These are phyloP conservation scores for Trichophyton mentagrophytes DNA, from an alignment of 2,329 filamentous ascomycete species.

Conservation along the genomic window DNA sequence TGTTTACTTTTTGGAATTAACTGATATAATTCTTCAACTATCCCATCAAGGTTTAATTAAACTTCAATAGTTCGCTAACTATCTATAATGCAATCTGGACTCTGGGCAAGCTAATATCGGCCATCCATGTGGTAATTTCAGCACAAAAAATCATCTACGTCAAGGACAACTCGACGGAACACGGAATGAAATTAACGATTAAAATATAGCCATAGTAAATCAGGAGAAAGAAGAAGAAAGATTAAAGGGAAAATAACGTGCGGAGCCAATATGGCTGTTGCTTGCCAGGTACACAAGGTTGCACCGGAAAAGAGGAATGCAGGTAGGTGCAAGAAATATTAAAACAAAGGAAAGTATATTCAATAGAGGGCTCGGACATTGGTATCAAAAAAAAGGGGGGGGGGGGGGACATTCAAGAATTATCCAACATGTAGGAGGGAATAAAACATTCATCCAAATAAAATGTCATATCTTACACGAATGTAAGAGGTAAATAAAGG, in stretches of 20 bases:
- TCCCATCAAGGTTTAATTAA: no score
- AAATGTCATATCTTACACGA: slow-evolving; percentile 1
- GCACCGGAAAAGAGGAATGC: background rate
- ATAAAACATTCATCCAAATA: slow-evolving; percentile 1
- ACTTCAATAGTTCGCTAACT: no score
- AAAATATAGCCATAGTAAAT: background rate
- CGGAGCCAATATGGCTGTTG: background rate
- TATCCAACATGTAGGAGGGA: slow-evolving; percentile 1
- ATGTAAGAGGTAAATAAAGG: slow-evolving; percentile 11
- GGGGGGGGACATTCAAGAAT: background rate
- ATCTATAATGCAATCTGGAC: background rate
- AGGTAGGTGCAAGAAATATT: background rate
- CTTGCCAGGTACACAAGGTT: background rate
- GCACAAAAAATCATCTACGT: background rate
- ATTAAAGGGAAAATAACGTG: background rate
- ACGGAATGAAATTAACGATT: background rate
- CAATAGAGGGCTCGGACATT: background rate
- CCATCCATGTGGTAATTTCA: background rate
- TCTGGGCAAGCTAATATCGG: background rate
- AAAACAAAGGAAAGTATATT: background rate
- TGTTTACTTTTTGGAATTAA: no score
- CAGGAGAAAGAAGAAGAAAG: background rate
- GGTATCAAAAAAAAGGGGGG: background rate
- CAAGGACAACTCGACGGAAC: background rate
- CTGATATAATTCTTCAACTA: no score